A percentile compares a stretch with the other conserved stretches of the same genome.
These are phyloP conservation scores for Solanum verrucosum DNA, from an alignment of 257 asterid genomes.

Conservation along the genomic window DNA sequence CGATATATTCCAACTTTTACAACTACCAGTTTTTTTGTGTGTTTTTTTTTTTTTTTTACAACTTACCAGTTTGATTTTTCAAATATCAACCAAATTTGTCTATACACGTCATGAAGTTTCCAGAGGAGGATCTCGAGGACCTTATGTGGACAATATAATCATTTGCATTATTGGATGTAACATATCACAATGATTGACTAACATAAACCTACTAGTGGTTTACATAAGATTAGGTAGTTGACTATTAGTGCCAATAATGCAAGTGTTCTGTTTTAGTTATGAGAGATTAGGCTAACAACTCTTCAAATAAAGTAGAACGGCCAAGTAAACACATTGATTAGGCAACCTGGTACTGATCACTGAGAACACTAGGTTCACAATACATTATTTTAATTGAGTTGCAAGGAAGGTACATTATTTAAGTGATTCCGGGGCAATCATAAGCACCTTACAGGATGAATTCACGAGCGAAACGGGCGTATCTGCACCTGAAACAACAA, in stretches of 20 bases:
- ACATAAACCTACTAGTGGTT: neutral
- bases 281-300: conserved; percentile 37
- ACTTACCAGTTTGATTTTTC: neutral
- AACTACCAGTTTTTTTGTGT: neutral
- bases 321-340: neutral
- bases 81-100: neutral
- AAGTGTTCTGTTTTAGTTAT: neutral
- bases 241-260: no score
- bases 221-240: no score
- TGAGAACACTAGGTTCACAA: neutral
- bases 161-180: neutral
- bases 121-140: neutral
- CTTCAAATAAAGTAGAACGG: neutral
- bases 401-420: neutral
- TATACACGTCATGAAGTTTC: neutral
- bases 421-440: neutral
- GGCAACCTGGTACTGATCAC: neutral
- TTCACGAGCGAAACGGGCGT: neutral
- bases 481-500: neutral
- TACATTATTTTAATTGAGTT: neutral
- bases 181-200: neutral
- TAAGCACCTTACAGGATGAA: neutral
- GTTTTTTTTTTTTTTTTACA: no score
- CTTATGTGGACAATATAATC: neutral
- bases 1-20: neutral